These are phyloP conservation scores for Vanderwaltozyma polyspora DNA, from an alignment of 805 yeast genomes.

Conservation along the genomic window DNA sequence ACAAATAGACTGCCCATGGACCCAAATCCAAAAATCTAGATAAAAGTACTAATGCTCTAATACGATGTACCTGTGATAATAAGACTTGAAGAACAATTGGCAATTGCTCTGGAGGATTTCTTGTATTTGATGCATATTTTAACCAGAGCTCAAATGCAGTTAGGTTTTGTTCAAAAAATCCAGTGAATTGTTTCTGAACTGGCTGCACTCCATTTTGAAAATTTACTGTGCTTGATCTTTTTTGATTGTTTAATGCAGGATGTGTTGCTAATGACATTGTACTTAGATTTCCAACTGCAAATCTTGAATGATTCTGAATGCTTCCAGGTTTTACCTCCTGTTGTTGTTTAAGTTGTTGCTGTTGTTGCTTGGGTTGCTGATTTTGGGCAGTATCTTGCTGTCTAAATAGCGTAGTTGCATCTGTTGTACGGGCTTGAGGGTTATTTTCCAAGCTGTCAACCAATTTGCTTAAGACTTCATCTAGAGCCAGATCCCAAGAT, in stretches of 20 bases:
- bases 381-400: slow-evolving; percentile 17
- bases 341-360: slow-evolving; percentile 3
- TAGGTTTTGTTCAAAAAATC: slow-evolving; percentile 89
- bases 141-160: slow-evolving; percentile 97
- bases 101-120: slow-evolving; percentile 86
- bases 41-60: slow-evolving; percentile 73
- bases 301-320: slow-evolving; percentile 20
- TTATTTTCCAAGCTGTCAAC: slow-evolving; percentile 34
- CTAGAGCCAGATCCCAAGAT: slow-evolving; percentile 95
- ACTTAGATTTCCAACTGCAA: slow-evolving; percentile 26
- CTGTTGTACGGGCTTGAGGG: slow-evolving; percentile 22
- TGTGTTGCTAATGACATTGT: slow-evolving; percentile 28
- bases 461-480: slow-evolving; percentile 74
- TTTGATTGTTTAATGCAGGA: slow-evolving; percentile 11
- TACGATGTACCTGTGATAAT: slow-evolving; percentile 85
- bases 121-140: slow-evolving; percentile 73
- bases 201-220: slow-evolving; percentile 11
- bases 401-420: slow-evolving; percentile 16
- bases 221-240: slow-evolving; percentile 7
- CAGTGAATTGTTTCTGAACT: slow-evolving; percentile 65
- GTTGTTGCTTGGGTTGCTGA: slow-evolving; percentile 1
- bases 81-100: slow-evolving; percentile 90
- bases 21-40: slow-evolving; percentile 87
- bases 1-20: slow-evolving; percentile 93
- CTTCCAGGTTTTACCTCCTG: slow-evolving; percentile 14